Evolutionary conservation across 2,329 filamentous ascomycete species (phyloP).

Genomic region (Graphiopsis chlorocephala): DNA sequence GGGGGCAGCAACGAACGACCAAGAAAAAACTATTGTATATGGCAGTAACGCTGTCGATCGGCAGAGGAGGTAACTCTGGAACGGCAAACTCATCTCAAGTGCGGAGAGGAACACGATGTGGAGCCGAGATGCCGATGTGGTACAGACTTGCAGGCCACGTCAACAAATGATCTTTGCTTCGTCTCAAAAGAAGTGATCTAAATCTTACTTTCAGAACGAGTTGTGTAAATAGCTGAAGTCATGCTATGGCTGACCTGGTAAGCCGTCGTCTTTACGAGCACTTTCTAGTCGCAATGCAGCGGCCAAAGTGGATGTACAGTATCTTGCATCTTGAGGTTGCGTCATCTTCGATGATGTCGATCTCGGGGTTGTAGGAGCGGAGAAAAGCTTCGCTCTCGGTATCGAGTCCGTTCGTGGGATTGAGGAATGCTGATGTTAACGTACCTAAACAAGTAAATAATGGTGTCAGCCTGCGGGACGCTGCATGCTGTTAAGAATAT

Average conservation of each 20-base stretch:
- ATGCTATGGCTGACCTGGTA: neutral
- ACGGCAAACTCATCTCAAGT: slow-evolving; percentile 1
- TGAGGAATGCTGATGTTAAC: neutral
- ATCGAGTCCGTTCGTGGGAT: neutral
- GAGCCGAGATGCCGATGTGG: slow-evolving; percentile 5
- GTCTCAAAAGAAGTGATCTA: too few species aligned
- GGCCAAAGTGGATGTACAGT: too few species aligned
- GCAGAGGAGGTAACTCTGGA: neutral
- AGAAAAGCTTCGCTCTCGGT: neutral
- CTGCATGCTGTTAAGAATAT: too few species aligned
- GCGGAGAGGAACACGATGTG: slow-evolving; percentile 13
- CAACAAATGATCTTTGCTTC: neutral
- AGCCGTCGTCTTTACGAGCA: neutral
- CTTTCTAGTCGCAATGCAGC: too few species aligned
- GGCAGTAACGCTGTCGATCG: slow-evolving; percentile 7
- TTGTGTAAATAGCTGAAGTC: neutral
- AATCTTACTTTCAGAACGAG: neutral
- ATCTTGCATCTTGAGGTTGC: neutral
- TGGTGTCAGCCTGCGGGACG: too few species aligned
- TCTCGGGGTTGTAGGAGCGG: neutral
- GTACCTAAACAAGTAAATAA: neutral
- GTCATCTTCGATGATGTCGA: neutral
- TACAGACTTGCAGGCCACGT: neutral
- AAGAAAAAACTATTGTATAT: neutral
- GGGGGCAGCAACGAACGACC: slow-evolving; percentile 1